These are phyloP conservation scores for Annulohypoxylon nitens DNA, from an alignment of 495 filamentous ascomycete genomes.

Conservation along the genomic window DNA sequence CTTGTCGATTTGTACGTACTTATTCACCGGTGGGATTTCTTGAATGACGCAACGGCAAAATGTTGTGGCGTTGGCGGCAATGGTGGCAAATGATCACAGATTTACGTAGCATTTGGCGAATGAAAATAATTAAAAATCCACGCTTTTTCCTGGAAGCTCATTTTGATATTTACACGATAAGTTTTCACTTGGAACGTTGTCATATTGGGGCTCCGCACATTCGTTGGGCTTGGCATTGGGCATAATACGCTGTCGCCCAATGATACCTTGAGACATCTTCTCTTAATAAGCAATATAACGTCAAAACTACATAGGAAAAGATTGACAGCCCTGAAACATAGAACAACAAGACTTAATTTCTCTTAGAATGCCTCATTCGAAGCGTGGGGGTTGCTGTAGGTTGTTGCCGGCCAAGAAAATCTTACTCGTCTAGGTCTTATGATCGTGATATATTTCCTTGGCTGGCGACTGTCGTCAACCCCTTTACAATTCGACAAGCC, in stretches of 20 bases:
- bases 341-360: neutral
- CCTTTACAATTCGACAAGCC: too few relatives aligned
- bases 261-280: neutral
- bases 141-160: neutral
- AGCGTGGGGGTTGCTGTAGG: neutral
- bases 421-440: too few relatives aligned
- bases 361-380: neutral
- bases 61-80: slow-evolving; percentile 26
- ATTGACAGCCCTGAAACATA: neutral
- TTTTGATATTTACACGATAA: neutral
- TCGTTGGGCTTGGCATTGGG: neutral
- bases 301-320: neutral
- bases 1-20: slow-evolving; percentile 11
- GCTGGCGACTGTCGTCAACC: too few relatives aligned
- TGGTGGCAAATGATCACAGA: slow-evolving; percentile 15
- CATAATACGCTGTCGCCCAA: neutral
- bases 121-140: slow-evolving; percentile 18
- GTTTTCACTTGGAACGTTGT: neutral
- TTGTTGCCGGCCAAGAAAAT: too few relatives aligned
- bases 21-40: slow-evolving; percentile 14
- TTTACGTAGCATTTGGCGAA: slow-evolving; percentile 28
- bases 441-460: too few relatives aligned
- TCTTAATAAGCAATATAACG: neutral
- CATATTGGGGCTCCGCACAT: neutral
- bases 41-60: slow-evolving; percentile 20